A percentile compares a stretch with the other conserved stretches of the same genome.
Conservation (phyloP, 2,329 filamentous ascomycete species). For the Diaporthe citrichinensis region DNA sequence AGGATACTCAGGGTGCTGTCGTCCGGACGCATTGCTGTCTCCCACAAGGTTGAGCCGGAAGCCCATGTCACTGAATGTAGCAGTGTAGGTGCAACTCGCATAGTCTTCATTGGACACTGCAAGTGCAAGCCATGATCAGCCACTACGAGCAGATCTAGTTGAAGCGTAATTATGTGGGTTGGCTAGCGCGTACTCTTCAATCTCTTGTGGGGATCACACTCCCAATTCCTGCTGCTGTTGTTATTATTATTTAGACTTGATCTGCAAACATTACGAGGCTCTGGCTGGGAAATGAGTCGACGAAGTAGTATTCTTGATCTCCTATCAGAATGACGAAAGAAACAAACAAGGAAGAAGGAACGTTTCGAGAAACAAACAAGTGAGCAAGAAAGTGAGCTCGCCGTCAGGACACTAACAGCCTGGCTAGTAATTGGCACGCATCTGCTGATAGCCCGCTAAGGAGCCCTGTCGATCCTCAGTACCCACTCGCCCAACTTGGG, state of each 20-base stretch:
- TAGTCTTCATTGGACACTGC: background rate
- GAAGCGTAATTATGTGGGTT: conserved; percentile 12
- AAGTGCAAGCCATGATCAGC: background rate
- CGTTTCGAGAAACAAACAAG: background rate
- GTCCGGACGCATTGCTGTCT: background rate
- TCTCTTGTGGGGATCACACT: background rate
- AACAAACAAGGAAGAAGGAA: background rate
- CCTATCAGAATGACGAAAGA: background rate
- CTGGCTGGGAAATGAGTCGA: background rate
- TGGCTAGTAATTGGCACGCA: fast-evolving
- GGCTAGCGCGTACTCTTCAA: background rate
- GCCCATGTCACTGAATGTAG: background rate
- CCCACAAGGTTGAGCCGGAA: background rate
- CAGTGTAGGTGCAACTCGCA: background rate
- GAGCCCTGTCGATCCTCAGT: background rate
- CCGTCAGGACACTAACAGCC: background rate
- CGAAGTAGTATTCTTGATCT: background rate
- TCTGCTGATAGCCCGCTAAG: background rate
- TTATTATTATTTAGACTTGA: background rate
- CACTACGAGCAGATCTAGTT: background rate
- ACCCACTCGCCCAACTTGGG: background rate
- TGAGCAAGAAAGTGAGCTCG: background rate
- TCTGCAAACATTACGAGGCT: conserved; percentile 7
- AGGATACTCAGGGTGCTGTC: background rate
- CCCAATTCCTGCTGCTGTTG: background rate